A percentile compares a stretch with the other conserved stretches of the same genome.
Evolutionary conservation across 1,139 yeast genomes (phyloP).

Genomic region (Nadsonia commutata): DNA sequence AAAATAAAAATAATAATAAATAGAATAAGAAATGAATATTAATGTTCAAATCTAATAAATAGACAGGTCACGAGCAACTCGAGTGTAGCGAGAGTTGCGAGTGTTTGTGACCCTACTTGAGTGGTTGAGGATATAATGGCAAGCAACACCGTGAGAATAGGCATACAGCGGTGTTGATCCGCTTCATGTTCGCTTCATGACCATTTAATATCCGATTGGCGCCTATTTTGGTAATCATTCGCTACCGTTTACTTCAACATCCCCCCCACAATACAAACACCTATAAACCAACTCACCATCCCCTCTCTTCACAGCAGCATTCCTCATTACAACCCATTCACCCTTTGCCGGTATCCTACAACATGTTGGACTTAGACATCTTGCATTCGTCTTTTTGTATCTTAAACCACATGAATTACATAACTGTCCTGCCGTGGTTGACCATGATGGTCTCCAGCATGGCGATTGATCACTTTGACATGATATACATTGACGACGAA

Average conservation of each 20-base stretch:
- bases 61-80: too few relatives aligned
- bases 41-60: too few relatives aligned
- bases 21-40: too few relatives aligned
- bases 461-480: constrained; percentile 90
- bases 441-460: constrained; percentile 98
- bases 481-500: constrained; percentile 49
- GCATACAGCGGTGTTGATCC: too few relatives aligned
- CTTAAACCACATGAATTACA: constrained; percentile 94
- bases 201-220: too few relatives aligned
- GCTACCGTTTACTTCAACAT: constrained; percentile 32
- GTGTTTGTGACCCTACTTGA: too few relatives aligned
- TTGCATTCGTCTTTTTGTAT: constrained; percentile 83
- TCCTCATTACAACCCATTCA: constrained; percentile 83
- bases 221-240: too few relatives aligned
- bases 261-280: constrained; percentile 60
- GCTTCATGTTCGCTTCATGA: too few relatives aligned
- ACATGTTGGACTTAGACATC: constrained; percentile 66
- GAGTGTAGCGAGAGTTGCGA: too few relatives aligned
- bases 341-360: constrained; percentile 91
- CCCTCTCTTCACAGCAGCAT: constrained; percentile 36
- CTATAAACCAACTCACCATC: constrained; percentile 25
- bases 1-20: too few relatives aligned
- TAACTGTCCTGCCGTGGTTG: constrained; percentile 70
- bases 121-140: too few relatives aligned
- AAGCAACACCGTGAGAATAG: too few relatives aligned